phyloP scores from a whole-genome alignment of 2,329 filamentous ascomycete genomes.

The Eutypella sp. region DNA sequence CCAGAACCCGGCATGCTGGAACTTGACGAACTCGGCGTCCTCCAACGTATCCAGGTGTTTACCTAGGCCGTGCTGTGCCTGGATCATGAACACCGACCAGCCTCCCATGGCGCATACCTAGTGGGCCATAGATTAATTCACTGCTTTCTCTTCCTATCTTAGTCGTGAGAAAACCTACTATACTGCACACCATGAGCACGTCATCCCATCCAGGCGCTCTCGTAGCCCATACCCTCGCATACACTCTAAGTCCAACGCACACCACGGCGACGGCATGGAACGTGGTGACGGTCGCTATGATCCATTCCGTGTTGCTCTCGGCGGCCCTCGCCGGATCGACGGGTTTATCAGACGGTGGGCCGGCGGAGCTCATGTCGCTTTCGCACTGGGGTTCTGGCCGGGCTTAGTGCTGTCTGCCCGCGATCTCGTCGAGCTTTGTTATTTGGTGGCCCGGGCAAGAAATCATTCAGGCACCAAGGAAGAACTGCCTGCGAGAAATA shows the following conservation, averaged over 20 bases:
- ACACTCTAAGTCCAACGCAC: background rate
- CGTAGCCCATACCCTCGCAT: background rate
- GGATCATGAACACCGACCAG: slow-evolving; percentile 33
- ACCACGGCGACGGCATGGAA: background rate
- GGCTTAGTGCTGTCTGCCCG: background rate
- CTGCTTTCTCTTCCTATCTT: too few relatives aligned
- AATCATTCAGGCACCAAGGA: background rate
- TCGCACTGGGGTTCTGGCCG: background rate
- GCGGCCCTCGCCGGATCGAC: background rate
- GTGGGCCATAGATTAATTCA: background rate
- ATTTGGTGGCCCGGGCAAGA: background rate
- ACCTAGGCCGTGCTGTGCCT: slow-evolving; percentile 42
- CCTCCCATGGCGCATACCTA: slow-evolving; percentile 26
- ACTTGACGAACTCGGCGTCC: slow-evolving; percentile 25
- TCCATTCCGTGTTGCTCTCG: background rate
- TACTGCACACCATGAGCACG: slow-evolving; percentile 21
- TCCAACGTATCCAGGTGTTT: slow-evolving; percentile 35
- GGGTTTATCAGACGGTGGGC: background rate
- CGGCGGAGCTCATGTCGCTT: background rate
- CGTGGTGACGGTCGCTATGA: background rate
- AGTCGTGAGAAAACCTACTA: too few relatives aligned
- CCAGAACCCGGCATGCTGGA: slow-evolving; percentile 38
- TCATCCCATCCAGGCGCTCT: slow-evolving; percentile 22
- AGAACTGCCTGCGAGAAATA: background rate
- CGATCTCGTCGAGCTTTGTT: background rate